These are phyloP conservation scores for Wickerhamiella hasegawae DNA, from an alignment of 805 yeast genomes.

Conservation along the genomic window DNA sequence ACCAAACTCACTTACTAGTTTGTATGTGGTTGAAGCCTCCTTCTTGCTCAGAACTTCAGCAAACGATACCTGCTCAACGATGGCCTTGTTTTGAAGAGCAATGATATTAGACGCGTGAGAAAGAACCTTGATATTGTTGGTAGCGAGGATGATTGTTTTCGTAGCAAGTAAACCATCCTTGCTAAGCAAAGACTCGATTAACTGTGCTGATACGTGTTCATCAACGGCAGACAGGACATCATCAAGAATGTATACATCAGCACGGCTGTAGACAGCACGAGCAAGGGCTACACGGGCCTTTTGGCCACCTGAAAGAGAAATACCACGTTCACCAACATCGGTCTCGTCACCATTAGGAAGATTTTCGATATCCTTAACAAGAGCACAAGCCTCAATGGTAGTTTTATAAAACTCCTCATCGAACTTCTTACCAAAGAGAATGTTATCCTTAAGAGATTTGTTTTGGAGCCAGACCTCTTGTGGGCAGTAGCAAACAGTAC, in stretches of 20 bases:
- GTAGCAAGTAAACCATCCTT: slow-evolving; percentile 53
- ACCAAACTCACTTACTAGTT: slow-evolving; percentile 31
- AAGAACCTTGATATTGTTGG: slow-evolving; percentile 65
- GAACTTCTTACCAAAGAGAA: slow-evolving; percentile 71
- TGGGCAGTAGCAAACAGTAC: slow-evolving; percentile 66
- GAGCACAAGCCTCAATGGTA: slow-evolving; percentile 80
- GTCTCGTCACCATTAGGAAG: slow-evolving; percentile 85
- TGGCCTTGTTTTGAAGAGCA: slow-evolving; percentile 34
- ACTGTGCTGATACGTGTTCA: slow-evolving; percentile 85
- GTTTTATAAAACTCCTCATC: slow-evolving; percentile 68
- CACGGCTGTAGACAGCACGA: slow-evolving; percentile 87
- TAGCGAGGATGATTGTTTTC: slow-evolving; percentile 62
- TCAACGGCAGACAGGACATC: slow-evolving; percentile 95
- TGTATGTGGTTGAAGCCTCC: slow-evolving; percentile 8
- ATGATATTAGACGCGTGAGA: slow-evolving; percentile 54
- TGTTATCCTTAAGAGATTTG: slow-evolving; percentile 76
- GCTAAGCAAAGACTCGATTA: slow-evolving; percentile 61
- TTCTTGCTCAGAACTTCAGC: slow-evolving; percentile 31
- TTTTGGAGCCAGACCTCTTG: slow-evolving; percentile 91
- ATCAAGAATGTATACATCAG: slow-evolving; percentile 80
- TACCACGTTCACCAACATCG: slow-evolving; percentile 93
- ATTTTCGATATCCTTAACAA: slow-evolving; percentile 57
- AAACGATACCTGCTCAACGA: slow-evolving; percentile 41
- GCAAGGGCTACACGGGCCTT: slow-evolving; percentile 92
- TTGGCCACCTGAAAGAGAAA: slow-evolving; percentile 92